These are phyloP conservation scores for Stephania cephalantha DNA, from an alignment of 164 flowering plant species.

Conservation along the genomic window DNA sequence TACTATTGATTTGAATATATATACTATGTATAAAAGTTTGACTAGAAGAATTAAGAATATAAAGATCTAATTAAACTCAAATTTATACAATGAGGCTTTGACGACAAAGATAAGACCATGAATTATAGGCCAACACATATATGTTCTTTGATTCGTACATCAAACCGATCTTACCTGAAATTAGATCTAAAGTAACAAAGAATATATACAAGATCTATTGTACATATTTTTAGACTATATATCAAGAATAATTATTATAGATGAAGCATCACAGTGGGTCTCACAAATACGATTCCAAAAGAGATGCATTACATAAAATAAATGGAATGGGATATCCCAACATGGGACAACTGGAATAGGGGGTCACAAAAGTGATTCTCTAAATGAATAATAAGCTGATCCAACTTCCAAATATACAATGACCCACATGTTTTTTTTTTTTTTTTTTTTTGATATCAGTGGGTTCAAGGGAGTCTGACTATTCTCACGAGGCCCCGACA, in stretches of 20 bases:
- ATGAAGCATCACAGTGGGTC: neutral
- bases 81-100: neutral
- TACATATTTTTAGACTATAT: neutral
- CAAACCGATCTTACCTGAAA: conserved; percentile 1
- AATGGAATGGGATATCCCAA: conserved; percentile 2
- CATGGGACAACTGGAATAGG: neutral
- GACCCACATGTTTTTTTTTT: neutral
- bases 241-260: neutral
- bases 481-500: too few species aligned
- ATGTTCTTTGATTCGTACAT: neutral
- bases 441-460: too few species aligned
- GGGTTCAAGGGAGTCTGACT: too few species aligned
- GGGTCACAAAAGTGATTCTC: neutral
- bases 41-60: neutral
- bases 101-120: neutral
- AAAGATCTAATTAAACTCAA: too few species aligned
- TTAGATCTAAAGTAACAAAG: neutral
- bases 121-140: conserved; percentile 3
- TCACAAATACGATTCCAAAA: conserved; percentile 3
- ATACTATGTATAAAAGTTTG: too few species aligned
- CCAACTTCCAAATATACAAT: neutral
- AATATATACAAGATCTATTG: conserved; percentile 3
- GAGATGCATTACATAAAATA: neutral
- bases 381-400: neutral
- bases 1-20: too few species aligned